phyloP scores from a whole-genome alignment of 805 yeast species.

The Wickerhamiella parazyma region DNA sequence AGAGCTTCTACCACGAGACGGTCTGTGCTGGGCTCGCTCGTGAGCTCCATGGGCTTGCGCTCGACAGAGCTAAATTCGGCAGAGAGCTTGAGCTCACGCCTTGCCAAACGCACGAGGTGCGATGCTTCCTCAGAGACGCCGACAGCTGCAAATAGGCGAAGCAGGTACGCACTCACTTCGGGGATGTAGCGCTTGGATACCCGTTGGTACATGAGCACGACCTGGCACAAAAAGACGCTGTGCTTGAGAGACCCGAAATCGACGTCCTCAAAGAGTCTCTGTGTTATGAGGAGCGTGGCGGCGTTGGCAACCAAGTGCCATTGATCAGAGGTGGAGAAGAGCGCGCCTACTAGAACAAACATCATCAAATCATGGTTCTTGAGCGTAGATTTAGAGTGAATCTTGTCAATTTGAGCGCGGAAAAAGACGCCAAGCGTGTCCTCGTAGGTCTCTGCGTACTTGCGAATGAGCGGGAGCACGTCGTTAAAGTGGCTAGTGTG shows the following conservation, averaged over 20 bases:
- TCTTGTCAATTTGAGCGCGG: slow-evolving; percentile 41
- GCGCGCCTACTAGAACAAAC: slow-evolving; percentile 55
- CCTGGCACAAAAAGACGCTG: slow-evolving; percentile 54
- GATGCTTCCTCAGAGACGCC: slow-evolving; percentile 7
- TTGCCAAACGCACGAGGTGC: slow-evolving; percentile 5
- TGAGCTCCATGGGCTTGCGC: slow-evolving; percentile 21
- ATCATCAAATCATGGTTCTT: slow-evolving; percentile 45
- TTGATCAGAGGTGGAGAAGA: slow-evolving; percentile 91
- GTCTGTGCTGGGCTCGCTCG: not conserved
- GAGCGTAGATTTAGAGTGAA: slow-evolving; percentile 30
- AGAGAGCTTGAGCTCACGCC: not conserved
- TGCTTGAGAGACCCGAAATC: slow-evolving; percentile 30
- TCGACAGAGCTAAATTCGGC: slow-evolving; percentile 1
- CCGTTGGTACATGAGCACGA: slow-evolving; percentile 59
- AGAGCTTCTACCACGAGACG: slow-evolving; percentile 13
- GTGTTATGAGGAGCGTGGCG: slow-evolving; percentile 56
- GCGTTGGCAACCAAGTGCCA: slow-evolving; percentile 88
- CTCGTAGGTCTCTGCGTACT: slow-evolving; percentile 51
- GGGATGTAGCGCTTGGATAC: slow-evolving; percentile 72
- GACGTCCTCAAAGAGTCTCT: slow-evolving; percentile 44
- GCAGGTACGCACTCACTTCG: slow-evolving; percentile 44
- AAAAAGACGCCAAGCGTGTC: slow-evolving; percentile 48
- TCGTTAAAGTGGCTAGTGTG: slow-evolving; percentile 16
- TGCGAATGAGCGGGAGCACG: slow-evolving; percentile 25
- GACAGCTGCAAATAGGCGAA: slow-evolving; percentile 21